Evolutionary conservation across 2,329 filamentous ascomycete genomes (phyloP).

Genomic region (Trichophyton mentagrophytes): DNA sequence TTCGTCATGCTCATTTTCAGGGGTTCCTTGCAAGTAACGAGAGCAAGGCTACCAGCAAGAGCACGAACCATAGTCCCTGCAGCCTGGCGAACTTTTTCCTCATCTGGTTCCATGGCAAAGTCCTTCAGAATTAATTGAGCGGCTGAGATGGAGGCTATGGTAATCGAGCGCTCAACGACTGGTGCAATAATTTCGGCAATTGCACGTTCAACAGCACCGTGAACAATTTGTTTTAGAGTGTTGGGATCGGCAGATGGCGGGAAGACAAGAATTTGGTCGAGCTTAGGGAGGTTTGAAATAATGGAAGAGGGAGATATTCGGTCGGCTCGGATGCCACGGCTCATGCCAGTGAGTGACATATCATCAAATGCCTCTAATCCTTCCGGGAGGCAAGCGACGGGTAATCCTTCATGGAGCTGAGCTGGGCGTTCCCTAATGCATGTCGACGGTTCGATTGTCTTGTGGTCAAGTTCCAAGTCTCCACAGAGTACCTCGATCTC

Average conservation of each 20-base stretch:
- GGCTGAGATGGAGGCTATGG: constrained; percentile 93
- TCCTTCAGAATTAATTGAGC: constrained; percentile 93
- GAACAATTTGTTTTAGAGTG: constrained; percentile 61
- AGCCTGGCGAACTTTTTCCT: constrained; percentile 70
- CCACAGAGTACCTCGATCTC: constrained; percentile 97
- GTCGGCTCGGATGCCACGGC: constrained; percentile 53
- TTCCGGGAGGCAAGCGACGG: constrained; percentile 47
- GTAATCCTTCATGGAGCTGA: constrained; percentile 46
- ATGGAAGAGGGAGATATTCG: constrained; percentile 66
- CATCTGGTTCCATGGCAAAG: constrained; percentile 84
- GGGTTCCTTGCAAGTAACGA: constrained; percentile 97
- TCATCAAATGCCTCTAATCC: constrained; percentile 71
- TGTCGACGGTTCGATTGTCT: constrained; percentile 73
- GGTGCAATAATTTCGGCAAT: constrained; percentile 94
- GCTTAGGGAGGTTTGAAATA: constrained; percentile 68
- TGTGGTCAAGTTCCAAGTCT: constrained; percentile 81
- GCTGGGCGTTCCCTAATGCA: constrained; percentile 66
- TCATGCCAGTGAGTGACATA: constrained; percentile 62
- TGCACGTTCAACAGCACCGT: constrained; percentile 73
- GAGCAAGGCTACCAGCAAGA: constrained; percentile 79
- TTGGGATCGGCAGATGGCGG: constrained; percentile 58
- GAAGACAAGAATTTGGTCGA: constrained; percentile 65
- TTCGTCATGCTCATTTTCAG: constrained; percentile 94
- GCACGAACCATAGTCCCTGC: constrained; percentile 92
- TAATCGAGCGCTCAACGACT: constrained; percentile 92